Percentiles rank a stretch among this genome's conserved stretches.
phyloP scores from a whole-genome alignment of 2,329 filamentous ascomycete species.

The Apiospora saccharicola region DNA sequence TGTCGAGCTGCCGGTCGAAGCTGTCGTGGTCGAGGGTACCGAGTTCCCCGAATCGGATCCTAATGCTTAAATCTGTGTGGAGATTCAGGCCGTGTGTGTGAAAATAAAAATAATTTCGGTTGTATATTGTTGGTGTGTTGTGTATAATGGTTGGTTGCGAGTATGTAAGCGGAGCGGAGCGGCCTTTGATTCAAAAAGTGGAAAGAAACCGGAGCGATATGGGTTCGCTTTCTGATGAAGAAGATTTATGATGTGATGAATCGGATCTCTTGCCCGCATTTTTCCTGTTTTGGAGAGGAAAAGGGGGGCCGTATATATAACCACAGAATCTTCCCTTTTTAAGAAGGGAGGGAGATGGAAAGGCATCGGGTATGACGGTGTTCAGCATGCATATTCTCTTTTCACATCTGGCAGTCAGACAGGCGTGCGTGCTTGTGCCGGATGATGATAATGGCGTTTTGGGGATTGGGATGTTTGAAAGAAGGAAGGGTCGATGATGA shows the following conservation, averaged over 20 bases:
- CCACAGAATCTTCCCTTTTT: neutral
- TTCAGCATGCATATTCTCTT: neutral
- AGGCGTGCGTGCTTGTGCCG: neutral
- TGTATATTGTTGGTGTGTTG: neutral
- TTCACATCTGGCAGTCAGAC: neutral
- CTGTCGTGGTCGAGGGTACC: conserved; percentile 56
- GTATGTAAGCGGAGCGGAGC: neutral
- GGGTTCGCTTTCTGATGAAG: neutral
- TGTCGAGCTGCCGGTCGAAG: conserved; percentile 70
- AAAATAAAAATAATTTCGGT: neutral
- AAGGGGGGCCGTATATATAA: neutral
- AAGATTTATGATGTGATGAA: conserved; percentile 20
- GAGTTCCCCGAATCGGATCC: conserved; percentile 60
- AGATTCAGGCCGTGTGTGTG: neutral
- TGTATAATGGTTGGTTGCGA: conserved; percentile 5
- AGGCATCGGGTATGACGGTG: neutral
- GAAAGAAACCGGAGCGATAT: neutral
- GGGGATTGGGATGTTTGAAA: neutral
- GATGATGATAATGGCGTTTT: conserved; percentile 15
- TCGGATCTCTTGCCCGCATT: neutral
- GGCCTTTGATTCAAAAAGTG: neutral
- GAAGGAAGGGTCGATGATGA: neutral
- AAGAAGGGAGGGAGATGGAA: neutral
- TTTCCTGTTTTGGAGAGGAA: neutral
- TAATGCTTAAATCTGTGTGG: neutral